Evolutionary conservation across 2,329 filamentous ascomycete species (phyloP).

Genomic region (Sporothrix protearum): DNA sequence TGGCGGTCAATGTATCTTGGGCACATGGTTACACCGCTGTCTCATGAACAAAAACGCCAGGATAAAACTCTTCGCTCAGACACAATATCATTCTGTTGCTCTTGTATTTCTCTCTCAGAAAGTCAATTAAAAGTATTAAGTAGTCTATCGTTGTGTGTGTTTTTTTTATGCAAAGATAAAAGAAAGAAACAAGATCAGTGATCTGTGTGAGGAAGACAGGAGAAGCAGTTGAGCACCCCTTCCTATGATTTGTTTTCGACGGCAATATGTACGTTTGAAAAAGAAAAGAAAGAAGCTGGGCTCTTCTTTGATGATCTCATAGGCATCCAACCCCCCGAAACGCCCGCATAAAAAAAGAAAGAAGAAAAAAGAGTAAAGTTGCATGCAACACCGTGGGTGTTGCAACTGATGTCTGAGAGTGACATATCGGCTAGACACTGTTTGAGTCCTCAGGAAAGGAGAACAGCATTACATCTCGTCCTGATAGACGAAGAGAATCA

Average conservation of each 20-base stretch:
- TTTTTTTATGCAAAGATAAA: conserved; percentile 15
- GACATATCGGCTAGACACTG: neutral
- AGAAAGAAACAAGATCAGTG: neutral
- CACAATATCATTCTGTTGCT: neutral
- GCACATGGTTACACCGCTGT: too few relatives aligned
- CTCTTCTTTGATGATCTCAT: conserved; percentile 15
- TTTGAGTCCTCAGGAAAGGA: neutral
- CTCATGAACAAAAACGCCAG: too few relatives aligned
- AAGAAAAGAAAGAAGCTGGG: neutral
- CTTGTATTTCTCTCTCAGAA: neutral
- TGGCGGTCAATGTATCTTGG: neutral
- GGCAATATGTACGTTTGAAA: conserved; percentile 28
- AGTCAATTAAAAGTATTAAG: conserved; percentile 20
- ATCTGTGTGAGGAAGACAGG: neutral
- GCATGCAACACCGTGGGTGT: neutral
- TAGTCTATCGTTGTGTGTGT: conserved; percentile 19
- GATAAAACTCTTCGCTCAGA: neutral
- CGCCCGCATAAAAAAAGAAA: conserved; percentile 19
- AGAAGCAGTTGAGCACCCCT: neutral
- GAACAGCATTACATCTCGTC: neutral
- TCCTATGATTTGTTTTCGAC: conserved; percentile 19
- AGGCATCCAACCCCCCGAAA: conserved; percentile 18
- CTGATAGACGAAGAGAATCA: neutral
- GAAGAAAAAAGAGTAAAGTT: neutral
- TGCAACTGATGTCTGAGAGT: neutral